Percentiles rank a stretch among this genome's conserved stretches.
Conservation (phyloP, 441 rosid genomes). For the Iberis amara region DNA sequence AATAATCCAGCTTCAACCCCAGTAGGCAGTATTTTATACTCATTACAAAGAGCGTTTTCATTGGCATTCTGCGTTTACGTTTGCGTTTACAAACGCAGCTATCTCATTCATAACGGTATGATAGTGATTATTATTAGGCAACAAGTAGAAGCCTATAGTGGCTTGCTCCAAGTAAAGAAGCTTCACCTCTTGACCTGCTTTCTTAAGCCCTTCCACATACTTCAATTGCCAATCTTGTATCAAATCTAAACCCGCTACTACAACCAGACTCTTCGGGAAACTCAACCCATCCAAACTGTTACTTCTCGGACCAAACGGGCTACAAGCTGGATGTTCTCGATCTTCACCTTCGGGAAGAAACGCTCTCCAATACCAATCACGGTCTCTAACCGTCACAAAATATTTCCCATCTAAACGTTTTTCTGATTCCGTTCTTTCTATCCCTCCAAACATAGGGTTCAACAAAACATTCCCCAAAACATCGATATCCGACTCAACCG, state of each 20-base stretch:
- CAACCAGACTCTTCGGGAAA: slow-evolving; percentile 56
- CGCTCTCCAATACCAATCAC: slow-evolving; percentile 76
- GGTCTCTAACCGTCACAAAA: slow-evolving; percentile 48
- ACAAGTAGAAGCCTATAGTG: slow-evolving; percentile 56
- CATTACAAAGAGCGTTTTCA: slow-evolving; percentile 17
- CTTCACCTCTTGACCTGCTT: slow-evolving; percentile 49
- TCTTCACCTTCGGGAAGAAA: slow-evolving; percentile 56
- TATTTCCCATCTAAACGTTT: slow-evolving; percentile 54
- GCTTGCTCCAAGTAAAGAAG: slow-evolving; percentile 50
- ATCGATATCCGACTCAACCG: slow-evolving; percentile 41
- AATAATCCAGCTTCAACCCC: slow-evolving; percentile 20
- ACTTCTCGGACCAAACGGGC: slow-evolving; percentile 53
- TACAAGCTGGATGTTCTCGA: slow-evolving; percentile 61
- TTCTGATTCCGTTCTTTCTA: slow-evolving; percentile 59
- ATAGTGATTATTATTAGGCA: slow-evolving; percentile 56
- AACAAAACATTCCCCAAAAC: slow-evolving; percentile 50
- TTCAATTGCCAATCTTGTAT: slow-evolving; percentile 58
- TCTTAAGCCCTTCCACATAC: slow-evolving; percentile 47
- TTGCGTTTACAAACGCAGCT: slow-evolving; percentile 41
- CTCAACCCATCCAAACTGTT: slow-evolving; percentile 39
- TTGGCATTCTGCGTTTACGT: background rate
- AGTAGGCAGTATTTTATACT: slow-evolving; percentile 12
- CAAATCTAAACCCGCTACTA: slow-evolving; percentile 63
- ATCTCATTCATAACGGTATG: slow-evolving; percentile 56
- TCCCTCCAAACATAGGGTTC: slow-evolving; percentile 67